Base-by-base conservation (phyloP, 1,284 basidiomycete genomes). In the Apiotrichum sp. region DNA sequence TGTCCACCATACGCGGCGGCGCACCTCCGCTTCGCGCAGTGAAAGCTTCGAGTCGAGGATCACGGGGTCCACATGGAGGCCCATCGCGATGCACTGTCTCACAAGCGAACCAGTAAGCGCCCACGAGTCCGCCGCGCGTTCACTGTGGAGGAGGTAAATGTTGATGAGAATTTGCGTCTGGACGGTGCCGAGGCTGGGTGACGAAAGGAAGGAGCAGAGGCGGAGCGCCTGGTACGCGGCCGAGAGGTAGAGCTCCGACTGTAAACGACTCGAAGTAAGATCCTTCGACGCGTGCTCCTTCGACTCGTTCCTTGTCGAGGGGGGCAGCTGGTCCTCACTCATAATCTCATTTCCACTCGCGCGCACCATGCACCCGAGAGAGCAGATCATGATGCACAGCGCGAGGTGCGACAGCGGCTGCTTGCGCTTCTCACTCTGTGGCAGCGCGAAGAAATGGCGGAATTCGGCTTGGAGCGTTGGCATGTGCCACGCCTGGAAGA, bases 231-330 rank as follows among this genome's bases (percentile, higher is more conserved):
- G 75, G 53, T 73, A 75, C 11, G 75, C 71, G 4, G 71, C 75
- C 2, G 75, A 77, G 9, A 77, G 62, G 50, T 73, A 77, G 3
- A 77, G 64, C 57, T 77, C 75, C 56, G 69, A 71, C 58, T 77
- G 75, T 34, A 77, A 50, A 2, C 75, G 63, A 58, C 70, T 73
- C 44, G 62, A 65, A 1, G 73, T 77, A 6, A 73, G 61, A 57
- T 77, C 75, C 51, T 56, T 53, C 44, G 62, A 65, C 1, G 73
- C 75, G 7, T 72, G 61, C 57, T 77, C 75, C 51, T 56, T 53
- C 14, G 48, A 47, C 8, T 41, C 46, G 10, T 16, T 34, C 33
- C 22, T 46, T 5, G 16, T 47, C 43, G 53, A 50, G 6, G 36
- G 29, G 1, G 51, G 52, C 39, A 42, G 43, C 6, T 39, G n/a